Evolutionary conservation across 805 yeast genomes (phyloP), one percentile per base, ranked within the genome.

Genomic region (Kodamaea nitidulidarum): DNA sequence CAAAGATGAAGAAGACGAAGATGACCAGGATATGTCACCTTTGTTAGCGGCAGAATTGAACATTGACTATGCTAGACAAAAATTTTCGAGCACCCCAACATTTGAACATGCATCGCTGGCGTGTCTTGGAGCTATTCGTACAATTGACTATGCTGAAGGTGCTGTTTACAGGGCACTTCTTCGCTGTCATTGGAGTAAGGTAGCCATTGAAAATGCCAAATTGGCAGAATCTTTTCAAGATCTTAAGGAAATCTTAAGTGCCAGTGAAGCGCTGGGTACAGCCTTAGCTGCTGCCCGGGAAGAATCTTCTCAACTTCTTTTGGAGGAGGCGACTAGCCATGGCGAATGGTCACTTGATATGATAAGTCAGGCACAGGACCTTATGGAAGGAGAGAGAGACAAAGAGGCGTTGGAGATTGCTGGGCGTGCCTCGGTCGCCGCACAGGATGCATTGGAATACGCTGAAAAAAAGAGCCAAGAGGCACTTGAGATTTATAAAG

Each of bases 11-110:
- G 33, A 29, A 11, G 27, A 24, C 15, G 30, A 22, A 14, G 31
- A 28, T 7, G 28, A 17, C 11, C 36, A 25, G 5, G 20, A 17
- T 4, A 38, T 38, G 41, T 32, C 37, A 2, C 41, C 41, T 7
- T 24, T 18, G 12, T n/a, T 38, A 17, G 41, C 41, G 5, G 41
- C 41, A 4, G 36, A 32, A 28, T 24, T 38, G 37, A 15, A 17
- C n/a, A 24, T 35, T 3, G 32, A 24, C 4, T 15, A 32, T 21
- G 20, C 32, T 10, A 11, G 9, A 16, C 12, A 10, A 17, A 9
- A 8, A 16, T n/a, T 11, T 8, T 15, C 15, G 18, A 8, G 9
- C 14, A 30, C 14, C 6, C 9, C 11, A 6, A 7, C 32, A 10
- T 30, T 30, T 8, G 33, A 18, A 5, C 32, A 18, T 9, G 41